Base-by-base conservation (phyloP, 176 grass and related monocot genomes). In the Chloris gayana region DNA sequence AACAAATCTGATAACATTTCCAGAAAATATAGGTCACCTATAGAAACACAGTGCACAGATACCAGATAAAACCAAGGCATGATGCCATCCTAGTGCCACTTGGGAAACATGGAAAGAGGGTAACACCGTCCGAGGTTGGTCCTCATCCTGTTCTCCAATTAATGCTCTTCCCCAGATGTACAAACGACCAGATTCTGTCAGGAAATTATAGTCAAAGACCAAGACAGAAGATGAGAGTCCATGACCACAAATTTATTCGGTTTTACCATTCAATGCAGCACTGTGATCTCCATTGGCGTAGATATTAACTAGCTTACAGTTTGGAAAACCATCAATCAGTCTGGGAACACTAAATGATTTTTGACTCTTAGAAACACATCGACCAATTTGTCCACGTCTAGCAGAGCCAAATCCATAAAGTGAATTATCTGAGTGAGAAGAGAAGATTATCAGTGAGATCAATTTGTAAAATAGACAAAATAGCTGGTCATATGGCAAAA, bases 11-110 rank as follows among this genome's bases (percentile, higher is more conserved):
- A 76, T n/a, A 83, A 10, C 25, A 76, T 19, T 76, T 84, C 61
- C 14, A 59, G 29, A 68, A 72, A 66, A 26, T 67, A 6, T 80
- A 33, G 64, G 85, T 65, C 1, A 12, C 49, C 18, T 51, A 37
- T 91, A 35, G 14, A 70, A 88, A 78, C 31, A 81, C 2, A 67
- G 4, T 12, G 46, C 61, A 87, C 10, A 21, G 46, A 32, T 93
- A 98, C 95, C 90, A 56, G 92, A 80, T 78, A 91, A 72, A 87
- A 95, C 41, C 85, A 98, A 47, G 39, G 86, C 92, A 81, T 98
- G 95, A 89, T 95, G 91, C 95, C 95, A 98, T 87, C 95, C 95
- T 73, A 98, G 78, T 75, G 95, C 88, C 82, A 93, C 88, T 81
- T 98, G 81, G 87, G 86, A 93, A 70, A 94, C 67, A 77, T 57